A percentile compares a stretch with the other conserved stretches of the same genome.
Evolutionary conservation across 1,139 yeast genomes (phyloP).

Genomic region (Geotrichum siamense): DNA sequence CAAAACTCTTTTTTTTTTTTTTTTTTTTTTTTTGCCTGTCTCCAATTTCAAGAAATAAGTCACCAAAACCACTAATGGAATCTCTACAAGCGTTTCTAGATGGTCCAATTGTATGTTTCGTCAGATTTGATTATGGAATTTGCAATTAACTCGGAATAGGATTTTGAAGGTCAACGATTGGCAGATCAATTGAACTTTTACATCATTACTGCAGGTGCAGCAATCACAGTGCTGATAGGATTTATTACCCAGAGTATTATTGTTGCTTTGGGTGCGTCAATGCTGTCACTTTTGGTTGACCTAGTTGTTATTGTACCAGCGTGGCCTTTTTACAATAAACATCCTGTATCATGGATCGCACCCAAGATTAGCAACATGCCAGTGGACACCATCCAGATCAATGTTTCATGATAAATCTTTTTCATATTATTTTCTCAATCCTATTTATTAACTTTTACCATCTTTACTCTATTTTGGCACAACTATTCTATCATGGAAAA

Average conservation of each 20-base stretch:
- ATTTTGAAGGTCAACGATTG: slow-evolving; percentile 18
- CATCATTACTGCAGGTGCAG: slow-evolving; percentile 13
- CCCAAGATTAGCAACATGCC: too few relatives aligned
- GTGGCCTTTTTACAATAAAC: slow-evolving; percentile 15
- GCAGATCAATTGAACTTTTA: slow-evolving; percentile 15
- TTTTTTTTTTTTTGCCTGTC: too few relatives aligned
- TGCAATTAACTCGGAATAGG: slow-evolving; percentile 4
- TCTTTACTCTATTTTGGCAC: too few relatives aligned
- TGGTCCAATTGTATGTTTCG: slow-evolving; percentile 17
- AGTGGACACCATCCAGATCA: too few relatives aligned
- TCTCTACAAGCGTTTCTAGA: slow-evolving; percentile 13
- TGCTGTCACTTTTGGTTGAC: slow-evolving; percentile 2
- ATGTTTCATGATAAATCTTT: too few relatives aligned
- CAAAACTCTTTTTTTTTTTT: not conserved
- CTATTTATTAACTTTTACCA: too few relatives aligned
- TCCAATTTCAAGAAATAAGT: too few relatives aligned
- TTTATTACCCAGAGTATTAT: slow-evolving; percentile 15
- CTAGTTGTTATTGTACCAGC: slow-evolving; percentile 15
- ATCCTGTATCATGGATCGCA: slow-evolving; percentile 14
- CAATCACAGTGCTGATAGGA: slow-evolving; percentile 14
- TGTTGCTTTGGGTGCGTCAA: slow-evolving; percentile 11
- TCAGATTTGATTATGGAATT: not conserved
- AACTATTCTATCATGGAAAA: too few relatives aligned
- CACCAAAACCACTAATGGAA: slow-evolving; percentile 11
- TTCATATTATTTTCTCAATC: too few relatives aligned